Evolutionary conservation across 2,329 filamentous ascomycete species (phyloP), one percentile per base, ranked within the genome.

Genomic region (Aspergillus pseudoterreus): DNA sequence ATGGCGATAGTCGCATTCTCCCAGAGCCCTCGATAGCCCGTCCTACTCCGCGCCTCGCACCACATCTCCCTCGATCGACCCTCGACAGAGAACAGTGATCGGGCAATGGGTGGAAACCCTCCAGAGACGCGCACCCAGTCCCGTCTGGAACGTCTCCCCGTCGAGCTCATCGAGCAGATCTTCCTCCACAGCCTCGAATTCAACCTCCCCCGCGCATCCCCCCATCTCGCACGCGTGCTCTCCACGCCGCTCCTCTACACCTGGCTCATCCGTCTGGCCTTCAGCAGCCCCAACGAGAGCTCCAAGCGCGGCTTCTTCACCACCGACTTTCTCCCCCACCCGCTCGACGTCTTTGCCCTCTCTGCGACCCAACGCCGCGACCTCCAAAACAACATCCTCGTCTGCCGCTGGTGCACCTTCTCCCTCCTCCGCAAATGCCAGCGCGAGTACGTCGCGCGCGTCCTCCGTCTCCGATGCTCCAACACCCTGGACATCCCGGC

Each of bases 151-250:
- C 49, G 53, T 12, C 67, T 81, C 1, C 78, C 78, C 0, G 58
- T 69, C 12, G 78, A 81, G 60, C 65, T 81, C 21, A 59, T 81
- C 5, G 73, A 82, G 54, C 68, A 70, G 42, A 80, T 82, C 47
- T 81, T 81, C 59, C 68, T 78, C n/a, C 59, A 71, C 27, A 71
- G 71, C 19, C 65, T 76, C n/a, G 77, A 79, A 57, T 58, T 79
- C 55, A 75, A 76, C 45, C 66, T 79, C 10, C 70, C 75, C 0
- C 67, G 68, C 39, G 68, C 72, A 6, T 81, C 79, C 1, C 62
- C 62, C 4, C 54, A 65, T 30, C 63, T 82, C 33, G 69, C 72
- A 19, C 49, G 60, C 17, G 65, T 64, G 11, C 65, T 78, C 4
- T 75, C 74, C 12, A 66, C 67, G 11, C 65, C 66, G 4, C 53